Percentiles rank a stretch among this genome's conserved stretches.
These are phyloP conservation scores for Eurotiales sp. DNA, from an alignment of 2,329 filamentous ascomycete genomes.

Conservation along the genomic window DNA sequence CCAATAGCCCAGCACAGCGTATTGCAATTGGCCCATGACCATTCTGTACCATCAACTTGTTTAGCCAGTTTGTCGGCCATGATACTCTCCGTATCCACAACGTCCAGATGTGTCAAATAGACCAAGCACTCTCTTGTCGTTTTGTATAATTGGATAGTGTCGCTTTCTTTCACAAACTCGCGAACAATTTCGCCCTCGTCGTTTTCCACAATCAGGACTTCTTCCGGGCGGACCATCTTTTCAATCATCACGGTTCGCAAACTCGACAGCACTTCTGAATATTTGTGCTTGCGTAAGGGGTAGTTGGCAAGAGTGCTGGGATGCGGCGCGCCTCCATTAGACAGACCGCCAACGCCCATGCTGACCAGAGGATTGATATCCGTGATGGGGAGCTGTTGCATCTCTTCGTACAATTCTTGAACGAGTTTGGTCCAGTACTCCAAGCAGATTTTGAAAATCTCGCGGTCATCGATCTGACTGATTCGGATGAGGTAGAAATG, in stretches of 20 bases:
- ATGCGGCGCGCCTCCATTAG: constrained; percentile 79
- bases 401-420: constrained; percentile 96
- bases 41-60: constrained; percentile 92
- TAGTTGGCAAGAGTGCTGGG: constrained; percentile 82
- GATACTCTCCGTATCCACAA: constrained; percentile 95
- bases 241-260: constrained; percentile 98
- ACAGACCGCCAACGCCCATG: constrained; percentile 66
- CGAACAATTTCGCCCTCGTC: constrained; percentile 98
- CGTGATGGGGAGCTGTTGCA: constrained; percentile 91
- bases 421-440: constrained; percentile 99
- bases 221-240: constrained; percentile 98
- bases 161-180: constrained; percentile 98
- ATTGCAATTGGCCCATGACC: constrained; percentile 99
- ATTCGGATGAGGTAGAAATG: constrained; percentile 98
- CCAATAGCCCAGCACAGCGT: constrained; percentile 99
- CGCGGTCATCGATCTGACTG: constrained; percentile 95
- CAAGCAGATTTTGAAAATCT: constrained; percentile 98
- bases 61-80: constrained; percentile 98
- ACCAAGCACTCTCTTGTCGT: constrained; percentile 96
- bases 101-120: constrained; percentile 94
- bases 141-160: constrained; percentile 99
- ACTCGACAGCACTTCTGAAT: constrained; percentile 88
- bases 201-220: constrained; percentile 98
- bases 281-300: constrained; percentile 95
- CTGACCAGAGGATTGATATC: constrained; percentile 87